These are phyloP conservation scores for Tolypocladium ophioglossoides DNA, from an alignment of 2,329 filamentous ascomycete genomes.

Conservation along the genomic window DNA sequence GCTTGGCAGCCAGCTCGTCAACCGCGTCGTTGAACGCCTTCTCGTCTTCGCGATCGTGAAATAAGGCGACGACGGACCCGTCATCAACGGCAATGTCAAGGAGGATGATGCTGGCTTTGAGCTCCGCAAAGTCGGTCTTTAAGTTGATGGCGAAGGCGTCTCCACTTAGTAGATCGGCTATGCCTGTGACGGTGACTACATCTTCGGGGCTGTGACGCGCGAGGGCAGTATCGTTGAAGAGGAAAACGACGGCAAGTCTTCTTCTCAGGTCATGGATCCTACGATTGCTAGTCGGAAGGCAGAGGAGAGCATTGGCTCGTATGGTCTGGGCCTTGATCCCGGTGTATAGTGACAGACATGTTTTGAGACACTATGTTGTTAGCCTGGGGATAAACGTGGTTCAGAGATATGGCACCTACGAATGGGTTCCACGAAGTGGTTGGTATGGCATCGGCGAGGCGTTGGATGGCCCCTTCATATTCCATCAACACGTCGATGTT, in stretches of 20 bases:
- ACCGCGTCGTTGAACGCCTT: conserved; percentile 57
- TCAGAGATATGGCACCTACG: conserved; percentile 21
- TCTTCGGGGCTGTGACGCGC: conserved; percentile 29
- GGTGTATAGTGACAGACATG: conserved; percentile 34
- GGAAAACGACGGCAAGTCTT: conserved; percentile 53
- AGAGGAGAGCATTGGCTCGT: conserved; percentile 45
- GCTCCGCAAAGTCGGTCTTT: conserved; percentile 55
- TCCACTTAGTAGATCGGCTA: conserved; percentile 34
- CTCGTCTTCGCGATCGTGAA: conserved; percentile 20
- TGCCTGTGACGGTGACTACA: conserved; percentile 27
- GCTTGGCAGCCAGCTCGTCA: conserved; percentile 50
- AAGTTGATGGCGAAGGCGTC: conserved; percentile 41
- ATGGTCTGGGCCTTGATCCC: conserved; percentile 37
- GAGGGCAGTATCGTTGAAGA: conserved; percentile 41
- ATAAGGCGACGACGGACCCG: conserved; percentile 23
- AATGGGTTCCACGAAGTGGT: conserved; percentile 25
- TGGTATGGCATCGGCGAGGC: conserved; percentile 32
- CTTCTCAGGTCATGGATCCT: conserved; percentile 50
- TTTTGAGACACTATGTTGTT: conserved; percentile 34
- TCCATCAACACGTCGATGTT: conserved; percentile 28
- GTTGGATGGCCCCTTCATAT: conserved; percentile 32
- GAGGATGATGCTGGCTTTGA: conserved; percentile 55
- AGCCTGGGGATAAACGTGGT: conserved; percentile 2
- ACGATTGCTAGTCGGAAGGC: conserved; percentile 43
- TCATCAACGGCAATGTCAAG: conserved; percentile 69